Evolutionary conservation across 1,139 yeast species (phyloP).

Genomic region (Ogataea hybrid): DNA sequence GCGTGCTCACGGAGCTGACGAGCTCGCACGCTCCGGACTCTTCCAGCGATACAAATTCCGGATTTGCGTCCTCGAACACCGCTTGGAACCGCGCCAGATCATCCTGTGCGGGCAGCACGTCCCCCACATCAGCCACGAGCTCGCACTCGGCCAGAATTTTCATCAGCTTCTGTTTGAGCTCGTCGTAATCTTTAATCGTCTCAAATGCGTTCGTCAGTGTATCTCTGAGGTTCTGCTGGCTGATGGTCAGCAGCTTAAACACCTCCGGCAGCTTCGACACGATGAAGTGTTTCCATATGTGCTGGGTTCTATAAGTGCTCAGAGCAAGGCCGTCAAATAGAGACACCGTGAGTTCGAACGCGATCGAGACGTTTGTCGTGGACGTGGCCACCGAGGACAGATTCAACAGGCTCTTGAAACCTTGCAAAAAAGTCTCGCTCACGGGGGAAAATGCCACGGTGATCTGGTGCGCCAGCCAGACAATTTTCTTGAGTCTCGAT

Average conservation of each 20-base stretch:
- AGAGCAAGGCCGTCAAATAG: slow-evolving; percentile 26
- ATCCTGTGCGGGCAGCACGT: slow-evolving; percentile 6
- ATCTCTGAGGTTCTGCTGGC: slow-evolving; percentile 27
- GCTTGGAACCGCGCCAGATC: slow-evolving; percentile 14
- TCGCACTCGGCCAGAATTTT: slow-evolving; percentile 22
- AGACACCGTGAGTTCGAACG: slow-evolving; percentile 27
- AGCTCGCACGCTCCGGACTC: slow-evolving; percentile 26
- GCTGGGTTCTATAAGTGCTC: slow-evolving; percentile 16
- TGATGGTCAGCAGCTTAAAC: slow-evolving; percentile 26
- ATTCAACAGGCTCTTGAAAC: slow-evolving; percentile 28
- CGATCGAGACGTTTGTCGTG: slow-evolving; percentile 28
- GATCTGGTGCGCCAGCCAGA: slow-evolving; percentile 32
- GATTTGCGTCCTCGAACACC: slow-evolving; percentile 30
- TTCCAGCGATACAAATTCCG: slow-evolving; percentile 33
- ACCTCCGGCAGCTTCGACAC: slow-evolving; percentile 26
- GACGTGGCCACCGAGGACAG: slow-evolving; percentile 28
- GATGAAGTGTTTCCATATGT: slow-evolving; percentile 28
- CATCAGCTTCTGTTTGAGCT: slow-evolving; percentile 18
- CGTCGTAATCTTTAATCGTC: slow-evolving; percentile 9
- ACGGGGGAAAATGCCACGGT: slow-evolving; percentile 24
- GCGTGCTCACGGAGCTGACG: slow-evolving; percentile 18
- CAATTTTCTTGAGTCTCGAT: slow-evolving; percentile 26
- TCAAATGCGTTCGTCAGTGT: slow-evolving; percentile 21
- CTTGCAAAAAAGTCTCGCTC: slow-evolving; percentile 25
- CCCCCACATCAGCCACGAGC: slow-evolving; percentile 18